Evolutionary conservation across 2,329 filamentous ascomycete genomes (phyloP).

Genomic region (Nigrospora osmanthi): DNA sequence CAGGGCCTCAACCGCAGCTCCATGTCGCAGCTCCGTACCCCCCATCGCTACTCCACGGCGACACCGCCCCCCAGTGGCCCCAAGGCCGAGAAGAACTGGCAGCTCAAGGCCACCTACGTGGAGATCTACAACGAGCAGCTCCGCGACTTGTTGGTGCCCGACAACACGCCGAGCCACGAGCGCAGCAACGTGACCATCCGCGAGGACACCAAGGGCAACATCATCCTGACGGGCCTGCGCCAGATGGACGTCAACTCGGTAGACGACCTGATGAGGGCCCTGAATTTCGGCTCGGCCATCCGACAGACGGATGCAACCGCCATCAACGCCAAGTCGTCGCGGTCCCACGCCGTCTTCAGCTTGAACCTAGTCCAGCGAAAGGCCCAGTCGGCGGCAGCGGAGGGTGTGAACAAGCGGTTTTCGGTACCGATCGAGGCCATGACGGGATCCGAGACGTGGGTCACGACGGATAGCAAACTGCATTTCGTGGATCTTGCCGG

Average conservation of each 20-base stretch:
- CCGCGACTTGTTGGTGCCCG: slow-evolving; percentile 79
- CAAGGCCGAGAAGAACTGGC: slow-evolving; percentile 70
- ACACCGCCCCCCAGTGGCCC: slow-evolving; percentile 19
- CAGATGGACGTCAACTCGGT: slow-evolving; percentile 86
- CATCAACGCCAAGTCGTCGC: slow-evolving; percentile 95
- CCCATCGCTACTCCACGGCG: slow-evolving; percentile 66
- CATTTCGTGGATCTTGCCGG: slow-evolving; percentile 98
- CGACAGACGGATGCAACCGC: slow-evolving; percentile 95
- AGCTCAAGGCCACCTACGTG: slow-evolving; percentile 87
- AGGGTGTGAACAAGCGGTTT: slow-evolving; percentile 59
- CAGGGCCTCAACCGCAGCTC: slow-evolving; percentile 50
- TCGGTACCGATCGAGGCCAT: slow-evolving; percentile 81
- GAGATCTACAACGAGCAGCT: slow-evolving; percentile 98
- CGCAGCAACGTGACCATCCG: slow-evolving; percentile 80
- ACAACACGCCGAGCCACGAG: slow-evolving; percentile 60
- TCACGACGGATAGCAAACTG: slow-evolving; percentile 95
- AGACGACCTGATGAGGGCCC: slow-evolving; percentile 79
- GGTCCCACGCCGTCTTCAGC: slow-evolving; percentile 95
- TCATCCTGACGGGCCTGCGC: slow-evolving; percentile 82
- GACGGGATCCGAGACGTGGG: slow-evolving; percentile 57
- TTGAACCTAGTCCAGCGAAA: slow-evolving; percentile 88
- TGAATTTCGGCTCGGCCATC: slow-evolving; percentile 89
- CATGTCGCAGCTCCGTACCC: slow-evolving; percentile 72
- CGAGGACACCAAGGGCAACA: slow-evolving; percentile 90
- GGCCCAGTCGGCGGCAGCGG: slow-evolving; percentile 47